Base-by-base conservation (phyloP, 805 yeast genomes). In the Candida quercuum region DNA sequence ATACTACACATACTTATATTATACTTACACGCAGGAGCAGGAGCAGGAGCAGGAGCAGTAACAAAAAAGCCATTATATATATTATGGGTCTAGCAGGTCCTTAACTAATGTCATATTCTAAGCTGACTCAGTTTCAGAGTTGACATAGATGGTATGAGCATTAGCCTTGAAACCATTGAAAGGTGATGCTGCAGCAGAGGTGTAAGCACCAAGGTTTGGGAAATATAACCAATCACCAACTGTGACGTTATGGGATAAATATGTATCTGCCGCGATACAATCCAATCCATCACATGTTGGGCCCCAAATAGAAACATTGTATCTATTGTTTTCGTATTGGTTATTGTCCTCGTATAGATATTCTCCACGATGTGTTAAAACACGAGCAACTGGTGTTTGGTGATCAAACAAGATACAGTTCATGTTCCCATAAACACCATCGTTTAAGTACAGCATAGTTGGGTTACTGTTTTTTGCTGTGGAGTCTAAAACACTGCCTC, bases 221-320 rank as follows among this genome's bases (percentile, higher is more conserved):
- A 91, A 89, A 61, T 79, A 86, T 40, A 91, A 57, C 98, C 98
- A 91, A 59, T 91, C 98, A 8, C 97, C 98, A 30, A 84, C 81
- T 16, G 69, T 66, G 31, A 87, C 78, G 28, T 78, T 76, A 38
- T 72, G 68, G 15, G 79, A 68, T 52, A 91, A 67, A 25, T 48
- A 50, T 42, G 76, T 66, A 26, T 65, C 67, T 33, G 67, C 59
- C 15, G 83, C 59, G 40, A 91, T 76, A 59, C 95, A 83, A 60
- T 91, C 99, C 45, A 91, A 69, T 3, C 97, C 97, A 63, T 91
- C 99, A 65, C 99, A 91, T 15, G 98, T 91, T 32, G 98, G 99
- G 6, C 99, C 99, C 99, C 99, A 91, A 42, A 93, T 72, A 4
- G 95, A 85, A 37, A 74, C 81, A 31, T 59, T 59, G 45, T 59